Conservation (phyloP, 768 basidiomycete species). For the Exidia glandulosa region DNA sequence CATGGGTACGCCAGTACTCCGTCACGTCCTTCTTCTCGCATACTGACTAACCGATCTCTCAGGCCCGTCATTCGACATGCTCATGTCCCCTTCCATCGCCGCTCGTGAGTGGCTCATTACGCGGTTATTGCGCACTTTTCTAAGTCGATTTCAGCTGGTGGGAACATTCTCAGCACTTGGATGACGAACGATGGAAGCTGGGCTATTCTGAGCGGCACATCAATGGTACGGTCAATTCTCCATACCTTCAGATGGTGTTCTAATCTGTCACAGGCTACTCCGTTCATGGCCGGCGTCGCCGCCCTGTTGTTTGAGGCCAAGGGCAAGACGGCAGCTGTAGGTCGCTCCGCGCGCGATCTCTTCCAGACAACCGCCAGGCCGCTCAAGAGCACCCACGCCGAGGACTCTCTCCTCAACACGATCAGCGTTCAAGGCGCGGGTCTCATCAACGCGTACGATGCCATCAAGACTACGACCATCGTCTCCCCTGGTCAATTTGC, state of each 20-base stretch:
- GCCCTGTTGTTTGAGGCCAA: constrained; percentile 33
- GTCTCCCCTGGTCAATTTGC: constrained; percentile 45
- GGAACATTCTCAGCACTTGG: constrained; percentile 37
- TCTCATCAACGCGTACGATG: constrained; percentile 45
- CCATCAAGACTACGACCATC: constrained; percentile 39
- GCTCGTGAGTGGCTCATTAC: neutral
- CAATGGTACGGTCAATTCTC: neutral
- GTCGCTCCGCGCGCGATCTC: constrained; percentile 24
- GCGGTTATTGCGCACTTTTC: neutral
- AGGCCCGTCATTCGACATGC: constrained; percentile 43
- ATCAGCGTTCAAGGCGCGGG: constrained; percentile 45
- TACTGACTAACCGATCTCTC: neutral
- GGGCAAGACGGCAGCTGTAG: constrained; percentile 23
- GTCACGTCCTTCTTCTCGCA: neutral
- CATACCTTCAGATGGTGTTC: neutral
- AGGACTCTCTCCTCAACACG: constrained; percentile 40
- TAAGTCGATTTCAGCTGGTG: constrained; percentile 18
- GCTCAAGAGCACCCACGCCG: constrained; percentile 33
- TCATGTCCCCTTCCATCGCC: constrained; percentile 15
- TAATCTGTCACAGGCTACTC: constrained; percentile 21
- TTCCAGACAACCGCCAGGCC: constrained; percentile 39
- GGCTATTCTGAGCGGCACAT: constrained; percentile 27
- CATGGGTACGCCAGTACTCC: constrained; percentile 25
- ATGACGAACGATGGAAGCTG: constrained; percentile 30
- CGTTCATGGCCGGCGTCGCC: constrained; percentile 33